Percentiles rank a stretch among this genome's conserved stretches.
These are phyloP conservation scores for Paraconiothyrium brasiliense DNA, from an alignment of 2,329 filamentous ascomycete genomes.

Conservation along the genomic window DNA sequence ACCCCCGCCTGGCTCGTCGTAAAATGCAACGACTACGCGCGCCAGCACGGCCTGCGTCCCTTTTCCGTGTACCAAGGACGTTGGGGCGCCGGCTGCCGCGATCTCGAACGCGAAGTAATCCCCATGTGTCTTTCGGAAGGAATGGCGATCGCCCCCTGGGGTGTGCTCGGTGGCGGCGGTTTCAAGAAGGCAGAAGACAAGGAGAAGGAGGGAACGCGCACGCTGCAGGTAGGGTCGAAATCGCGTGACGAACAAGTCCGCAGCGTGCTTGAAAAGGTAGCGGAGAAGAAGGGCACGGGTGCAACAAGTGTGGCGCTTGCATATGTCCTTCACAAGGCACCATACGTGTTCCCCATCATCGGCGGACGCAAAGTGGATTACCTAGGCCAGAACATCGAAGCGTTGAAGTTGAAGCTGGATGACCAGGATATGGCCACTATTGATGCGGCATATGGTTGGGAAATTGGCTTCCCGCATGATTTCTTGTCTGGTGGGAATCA, in stretches of 20 bases:
- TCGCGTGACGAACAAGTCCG: conserved; percentile 64
- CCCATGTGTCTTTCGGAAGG: conserved; percentile 56
- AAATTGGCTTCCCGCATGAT: conserved; percentile 70
- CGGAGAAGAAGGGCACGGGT: conserved; percentile 62
- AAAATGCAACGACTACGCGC: conserved; percentile 48
- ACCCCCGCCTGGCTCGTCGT: conserved; percentile 54
- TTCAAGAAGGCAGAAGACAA: conserved; percentile 49
- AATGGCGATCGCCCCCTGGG: conserved; percentile 64
- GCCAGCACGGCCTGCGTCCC: conserved; percentile 50
- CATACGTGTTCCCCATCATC: conserved; percentile 77
- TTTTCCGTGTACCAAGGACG: conserved; percentile 55
- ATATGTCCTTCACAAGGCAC: conserved; percentile 76
- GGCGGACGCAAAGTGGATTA: conserved; percentile 76
- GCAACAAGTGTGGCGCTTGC: conserved; percentile 73
- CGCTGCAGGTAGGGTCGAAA: conserved; percentile 49
- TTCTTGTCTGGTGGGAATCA: conserved; percentile 32
- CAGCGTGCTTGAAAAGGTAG: conserved; percentile 68
- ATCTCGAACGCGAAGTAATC: conserved; percentile 58
- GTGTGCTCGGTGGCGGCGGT: conserved; percentile 53
- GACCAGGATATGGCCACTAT: conserved; percentile 72
- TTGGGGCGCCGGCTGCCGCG: conserved; percentile 54
- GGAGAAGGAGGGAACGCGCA: conserved; percentile 56
- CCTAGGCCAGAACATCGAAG: conserved; percentile 74
- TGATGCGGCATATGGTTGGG: conserved; percentile 69
- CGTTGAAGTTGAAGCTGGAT: conserved; percentile 68